Conservation (phyloP, 345 rosid species). For the Anacardium occidentale region DNA sequence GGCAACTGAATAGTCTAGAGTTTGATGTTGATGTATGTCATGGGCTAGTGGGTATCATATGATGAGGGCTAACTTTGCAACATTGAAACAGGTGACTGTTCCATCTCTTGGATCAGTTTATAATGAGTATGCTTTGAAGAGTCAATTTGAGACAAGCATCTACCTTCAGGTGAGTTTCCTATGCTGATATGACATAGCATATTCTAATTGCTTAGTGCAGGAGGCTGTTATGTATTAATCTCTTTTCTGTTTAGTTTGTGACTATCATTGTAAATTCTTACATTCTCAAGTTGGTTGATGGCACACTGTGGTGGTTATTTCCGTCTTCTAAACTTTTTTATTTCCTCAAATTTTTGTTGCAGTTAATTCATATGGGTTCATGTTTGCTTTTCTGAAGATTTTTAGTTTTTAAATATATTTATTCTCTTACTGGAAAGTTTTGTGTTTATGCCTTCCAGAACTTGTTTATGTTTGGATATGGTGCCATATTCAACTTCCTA, state of each 20-base stretch:
- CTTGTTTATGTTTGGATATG: conserved; percentile 54
- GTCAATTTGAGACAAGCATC: conserved; percentile 58
- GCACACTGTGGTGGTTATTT: neutral
- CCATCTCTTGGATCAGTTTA: conserved; percentile 59
- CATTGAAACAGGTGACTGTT: conserved; percentile 43
- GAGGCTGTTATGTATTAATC: neutral
- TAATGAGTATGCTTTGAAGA: conserved; percentile 62
- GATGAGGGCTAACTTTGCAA: neutral
- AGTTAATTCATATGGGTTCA: neutral
- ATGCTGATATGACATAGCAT: neutral
- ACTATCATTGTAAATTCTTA: conserved; percentile 3
- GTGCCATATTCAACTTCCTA: conserved; percentile 59
- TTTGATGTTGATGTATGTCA: conserved; percentile 2
- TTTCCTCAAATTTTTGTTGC: neutral
- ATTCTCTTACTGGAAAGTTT: neutral
- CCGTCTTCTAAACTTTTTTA: neutral
- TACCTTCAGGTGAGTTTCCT: conserved; percentile 51
- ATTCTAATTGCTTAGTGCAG: neutral
- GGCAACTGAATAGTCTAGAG: neutral
- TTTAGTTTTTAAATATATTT: neutral
- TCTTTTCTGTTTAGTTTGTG: neutral
- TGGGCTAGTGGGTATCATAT: neutral
- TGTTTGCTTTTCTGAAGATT: neutral
- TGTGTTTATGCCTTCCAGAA: conserved; percentile 34
- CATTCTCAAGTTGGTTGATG: neutral